Percentiles rank a stretch among this genome's conserved stretches.
Conservation (phyloP, 2,329 filamentous ascomycete species). For the Aspergillus aculeatus region DNA sequence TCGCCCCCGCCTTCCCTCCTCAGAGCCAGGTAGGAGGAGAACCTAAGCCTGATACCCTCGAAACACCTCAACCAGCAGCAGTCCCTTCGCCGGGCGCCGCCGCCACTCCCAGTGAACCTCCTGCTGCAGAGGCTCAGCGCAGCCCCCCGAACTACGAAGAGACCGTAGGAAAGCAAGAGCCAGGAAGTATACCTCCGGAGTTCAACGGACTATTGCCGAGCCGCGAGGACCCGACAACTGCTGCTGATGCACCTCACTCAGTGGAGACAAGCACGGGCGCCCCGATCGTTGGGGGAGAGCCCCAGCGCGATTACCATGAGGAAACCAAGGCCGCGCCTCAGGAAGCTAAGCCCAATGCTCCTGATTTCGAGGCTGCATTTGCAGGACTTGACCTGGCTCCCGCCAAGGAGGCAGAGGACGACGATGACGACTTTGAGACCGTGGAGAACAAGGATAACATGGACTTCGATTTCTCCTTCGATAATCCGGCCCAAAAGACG, state of each 20-base stretch:
- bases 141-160: conserved; percentile 52
- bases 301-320: conserved; percentile 21
- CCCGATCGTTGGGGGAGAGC: conserved; percentile 38
- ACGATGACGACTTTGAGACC: conserved; percentile 58
- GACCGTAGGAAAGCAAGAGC: conserved; percentile 23
- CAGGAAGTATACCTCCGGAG: conserved; percentile 35
- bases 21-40: conserved; percentile 28
- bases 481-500: conserved; percentile 36
- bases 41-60: conserved; percentile 34
- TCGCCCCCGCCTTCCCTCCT: conserved; percentile 62
- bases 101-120: conserved; percentile 37
- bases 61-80: conserved; percentile 37
- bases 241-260: conserved; percentile 41
- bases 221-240: conserved; percentile 39
- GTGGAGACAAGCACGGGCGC: conserved; percentile 37
- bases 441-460: conserved; percentile 32
- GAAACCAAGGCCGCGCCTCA: conserved; percentile 15
- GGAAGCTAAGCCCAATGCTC: conserved; percentile 31
- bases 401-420: conserved; percentile 47
- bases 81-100: conserved; percentile 43
- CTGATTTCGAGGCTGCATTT: conserved; percentile 50
- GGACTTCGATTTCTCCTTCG: conserved; percentile 50
- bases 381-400: conserved; percentile 46
- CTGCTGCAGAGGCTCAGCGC: conserved; percentile 57
- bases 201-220: conserved; percentile 42